phyloP scores from a whole-genome alignment of 495 filamentous ascomycete genomes.

The Bacidia rubella region DNA sequence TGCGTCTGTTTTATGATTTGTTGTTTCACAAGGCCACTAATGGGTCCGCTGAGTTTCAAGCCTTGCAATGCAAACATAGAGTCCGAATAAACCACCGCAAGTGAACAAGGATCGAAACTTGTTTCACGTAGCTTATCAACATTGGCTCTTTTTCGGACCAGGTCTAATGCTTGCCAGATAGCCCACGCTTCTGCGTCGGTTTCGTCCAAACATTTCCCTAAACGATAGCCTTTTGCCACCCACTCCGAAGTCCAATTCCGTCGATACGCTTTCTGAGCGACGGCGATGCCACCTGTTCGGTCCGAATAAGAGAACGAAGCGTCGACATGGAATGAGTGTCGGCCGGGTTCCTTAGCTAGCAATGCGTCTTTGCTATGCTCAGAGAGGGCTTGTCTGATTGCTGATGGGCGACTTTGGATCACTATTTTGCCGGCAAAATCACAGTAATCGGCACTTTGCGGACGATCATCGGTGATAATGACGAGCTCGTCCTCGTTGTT shows the following conservation, averaged over 20 bases:
- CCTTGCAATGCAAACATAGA: not conserved
- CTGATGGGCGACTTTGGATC: conserved; percentile 6
- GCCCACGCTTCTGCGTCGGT: conserved; percentile 5
- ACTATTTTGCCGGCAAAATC: conserved; percentile 2
- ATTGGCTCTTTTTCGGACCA: not conserved
- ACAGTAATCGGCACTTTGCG: not conserved
- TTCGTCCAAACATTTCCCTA: not conserved
- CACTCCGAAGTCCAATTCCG: conserved; percentile 4
- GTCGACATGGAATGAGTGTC: conserved; percentile 5
- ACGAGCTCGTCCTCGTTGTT: not conserved
- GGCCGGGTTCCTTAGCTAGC: conserved; percentile 1
- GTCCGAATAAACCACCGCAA: conserved; percentile 5
- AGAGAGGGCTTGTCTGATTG: conserved; percentile 10
- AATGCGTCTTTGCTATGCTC: conserved; percentile 1
- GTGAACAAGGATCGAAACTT: conserved; percentile 2
- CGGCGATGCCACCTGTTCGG: not conserved
- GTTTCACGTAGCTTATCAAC: not conserved
- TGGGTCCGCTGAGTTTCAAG: not conserved
- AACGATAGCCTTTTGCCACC: conserved; percentile 7
- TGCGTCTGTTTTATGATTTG: conserved; percentile 2
- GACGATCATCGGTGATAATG: not conserved
- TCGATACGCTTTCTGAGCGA: conserved; percentile 3
- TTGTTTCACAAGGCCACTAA: not conserved
- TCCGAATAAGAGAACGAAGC: not conserved
- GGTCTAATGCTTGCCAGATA: conserved; percentile 8